Conservation (phyloP, 179 eudicot species). For the Drosera spatulata region DNA sequence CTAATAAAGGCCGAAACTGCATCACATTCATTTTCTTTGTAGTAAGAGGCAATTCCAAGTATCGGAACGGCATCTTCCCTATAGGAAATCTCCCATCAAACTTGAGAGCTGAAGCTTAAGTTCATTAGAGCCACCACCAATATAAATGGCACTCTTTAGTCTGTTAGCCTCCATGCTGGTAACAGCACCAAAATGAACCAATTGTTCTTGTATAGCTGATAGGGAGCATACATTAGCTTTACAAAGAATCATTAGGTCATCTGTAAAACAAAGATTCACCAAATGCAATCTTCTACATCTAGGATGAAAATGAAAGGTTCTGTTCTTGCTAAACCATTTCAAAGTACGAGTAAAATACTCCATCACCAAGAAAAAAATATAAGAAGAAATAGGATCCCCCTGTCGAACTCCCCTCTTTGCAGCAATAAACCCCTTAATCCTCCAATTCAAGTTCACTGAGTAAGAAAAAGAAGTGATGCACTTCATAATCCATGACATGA, state of each 20-base stretch:
- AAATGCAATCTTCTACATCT: neutral
- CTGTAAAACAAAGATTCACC: neutral
- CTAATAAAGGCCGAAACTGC: too few relatives aligned
- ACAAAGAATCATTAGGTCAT: neutral
- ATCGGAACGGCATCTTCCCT: too few relatives aligned
- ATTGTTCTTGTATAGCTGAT: too few relatives aligned
- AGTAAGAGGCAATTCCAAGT: too few relatives aligned
- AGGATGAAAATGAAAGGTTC: neutral
- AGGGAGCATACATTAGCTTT: neutral
- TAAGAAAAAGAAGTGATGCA: neutral
- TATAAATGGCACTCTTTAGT: too few relatives aligned
- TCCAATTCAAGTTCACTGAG: neutral
- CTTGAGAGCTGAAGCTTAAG: too few relatives aligned
- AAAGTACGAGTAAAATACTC: neutral
- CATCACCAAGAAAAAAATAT: neutral
- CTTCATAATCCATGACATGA: neutral
- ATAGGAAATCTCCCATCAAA: too few relatives aligned
- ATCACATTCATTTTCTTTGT: too few relatives aligned
- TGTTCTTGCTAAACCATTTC: too few relatives aligned
- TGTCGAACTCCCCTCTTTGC: conserved; percentile 1
- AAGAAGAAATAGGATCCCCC: neutral
- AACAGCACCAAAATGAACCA: too few relatives aligned
- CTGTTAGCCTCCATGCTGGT: too few relatives aligned
- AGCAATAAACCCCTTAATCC: neutral
- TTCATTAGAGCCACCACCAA: too few relatives aligned